Conservation (phyloP, 495 filamentous ascomycete genomes). For the Opeltia flavorubescens region DNA sequence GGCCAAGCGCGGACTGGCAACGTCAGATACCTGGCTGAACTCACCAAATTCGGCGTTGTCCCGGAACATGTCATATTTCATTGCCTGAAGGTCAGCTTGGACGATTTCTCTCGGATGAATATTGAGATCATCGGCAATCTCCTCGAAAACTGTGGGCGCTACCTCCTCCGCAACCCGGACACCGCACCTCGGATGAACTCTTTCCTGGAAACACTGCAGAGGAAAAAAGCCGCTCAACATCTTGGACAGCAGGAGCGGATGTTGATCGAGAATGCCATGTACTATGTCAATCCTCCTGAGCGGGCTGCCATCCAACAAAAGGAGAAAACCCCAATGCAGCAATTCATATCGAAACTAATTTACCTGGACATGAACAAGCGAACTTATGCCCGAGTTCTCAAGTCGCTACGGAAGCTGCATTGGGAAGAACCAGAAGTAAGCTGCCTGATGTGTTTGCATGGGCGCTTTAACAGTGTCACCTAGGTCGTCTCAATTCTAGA, state of each 20-base stretch:
- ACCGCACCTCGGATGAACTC: slow-evolving; percentile 83
- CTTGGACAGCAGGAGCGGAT: slow-evolving; percentile 93
- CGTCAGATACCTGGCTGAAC: slow-evolving; percentile 88
- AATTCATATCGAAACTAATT: slow-evolving; percentile 81
- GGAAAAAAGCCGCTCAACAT: slow-evolving; percentile 92
- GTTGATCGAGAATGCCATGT: slow-evolving; percentile 96
- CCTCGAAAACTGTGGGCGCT: slow-evolving; percentile 94
- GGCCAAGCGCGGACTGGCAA: slow-evolving; percentile 90
- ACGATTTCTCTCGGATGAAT: slow-evolving; percentile 96
- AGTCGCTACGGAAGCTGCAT: slow-evolving; percentile 86
- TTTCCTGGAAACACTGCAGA: slow-evolving; percentile 85
- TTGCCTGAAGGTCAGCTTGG: slow-evolving; percentile 90
- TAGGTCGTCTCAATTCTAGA: slow-evolving; percentile 68
- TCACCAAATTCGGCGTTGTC: slow-evolving; percentile 96
- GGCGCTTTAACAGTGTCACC: neutral
- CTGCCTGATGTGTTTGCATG: neutral
- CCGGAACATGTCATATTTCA: slow-evolving; percentile 99
- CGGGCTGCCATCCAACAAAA: slow-evolving; percentile 91
- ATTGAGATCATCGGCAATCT: slow-evolving; percentile 96
- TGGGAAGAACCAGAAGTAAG: slow-evolving; percentile 84
- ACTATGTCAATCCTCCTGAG: slow-evolving; percentile 92
- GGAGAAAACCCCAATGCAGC: slow-evolving; percentile 81
- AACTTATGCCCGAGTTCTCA: slow-evolving; percentile 82
- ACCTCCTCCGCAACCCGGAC: slow-evolving; percentile 84
- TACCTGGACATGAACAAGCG: slow-evolving; percentile 89